phyloP scores from a whole-genome alignment of 768 basidiomycete species.

The Rhizopogon vulgaris region DNA sequence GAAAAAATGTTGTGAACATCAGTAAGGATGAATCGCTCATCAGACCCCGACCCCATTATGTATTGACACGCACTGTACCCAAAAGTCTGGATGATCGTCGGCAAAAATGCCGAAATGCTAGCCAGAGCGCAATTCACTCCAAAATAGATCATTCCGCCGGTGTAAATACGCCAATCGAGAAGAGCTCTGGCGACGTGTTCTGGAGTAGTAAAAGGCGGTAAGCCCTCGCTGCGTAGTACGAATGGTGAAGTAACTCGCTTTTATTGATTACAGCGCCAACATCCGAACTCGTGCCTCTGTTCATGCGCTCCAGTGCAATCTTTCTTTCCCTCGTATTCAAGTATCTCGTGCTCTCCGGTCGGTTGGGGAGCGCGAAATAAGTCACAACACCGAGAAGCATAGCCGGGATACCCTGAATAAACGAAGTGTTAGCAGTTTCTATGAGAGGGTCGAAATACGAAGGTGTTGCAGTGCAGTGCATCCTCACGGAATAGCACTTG shows the following conservation, averaged over 20 bases:
- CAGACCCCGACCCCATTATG: not conserved
- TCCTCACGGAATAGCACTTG: too few relatives aligned
- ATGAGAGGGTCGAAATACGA: not conserved
- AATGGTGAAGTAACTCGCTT: constrained; percentile 29
- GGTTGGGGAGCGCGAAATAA: constrained; percentile 54
- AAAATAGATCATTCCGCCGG: constrained; percentile 71
- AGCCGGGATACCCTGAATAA: constrained; percentile 56
- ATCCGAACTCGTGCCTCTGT: constrained; percentile 61
- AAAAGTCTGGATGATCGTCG: constrained; percentile 72
- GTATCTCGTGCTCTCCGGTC: constrained; percentile 63
- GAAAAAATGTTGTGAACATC: not conserved
- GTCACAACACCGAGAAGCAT: constrained; percentile 55
- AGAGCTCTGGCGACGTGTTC: constrained; percentile 61
- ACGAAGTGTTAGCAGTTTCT: not conserved
- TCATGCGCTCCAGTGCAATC: constrained; percentile 63
- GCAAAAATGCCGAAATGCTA: constrained; percentile 79
- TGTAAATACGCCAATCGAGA: constrained; percentile 65
- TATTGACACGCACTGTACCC: constrained; percentile 54
- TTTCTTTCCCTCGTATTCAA: constrained; percentile 46
- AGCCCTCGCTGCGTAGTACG: not conserved
- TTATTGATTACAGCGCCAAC: constrained; percentile 58
- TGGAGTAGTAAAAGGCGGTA: constrained; percentile 18
- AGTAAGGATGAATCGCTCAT: not conserved
- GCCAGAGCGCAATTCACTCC: constrained; percentile 71
- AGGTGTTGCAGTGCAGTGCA: not conserved